A percentile compares a stretch with the other conserved stretches of the same genome.
Conservation (phyloP, 129 eudicot species). For the Flaveria linearis region DNA sequence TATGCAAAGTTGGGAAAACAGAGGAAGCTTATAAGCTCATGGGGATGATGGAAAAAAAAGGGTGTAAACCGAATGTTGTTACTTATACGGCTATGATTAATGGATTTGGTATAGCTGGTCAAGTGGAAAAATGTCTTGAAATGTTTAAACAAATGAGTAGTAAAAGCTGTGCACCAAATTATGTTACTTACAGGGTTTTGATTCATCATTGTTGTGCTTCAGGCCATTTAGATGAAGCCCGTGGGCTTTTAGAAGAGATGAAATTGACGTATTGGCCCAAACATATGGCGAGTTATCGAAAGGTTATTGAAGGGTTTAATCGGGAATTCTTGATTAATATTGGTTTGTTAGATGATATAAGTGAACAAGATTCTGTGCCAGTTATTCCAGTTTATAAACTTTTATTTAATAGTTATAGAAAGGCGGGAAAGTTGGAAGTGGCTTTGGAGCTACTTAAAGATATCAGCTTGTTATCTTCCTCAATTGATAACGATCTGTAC, state of each 20-base stretch:
- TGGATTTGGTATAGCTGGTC: constrained; percentile 75
- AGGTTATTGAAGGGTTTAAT: constrained; percentile 83
- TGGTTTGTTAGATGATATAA: constrained; percentile 62
- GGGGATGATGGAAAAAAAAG: constrained; percentile 94
- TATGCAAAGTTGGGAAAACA: constrained; percentile 80
- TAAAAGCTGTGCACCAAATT: constrained; percentile 89
- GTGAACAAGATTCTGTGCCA: constrained; percentile 45
- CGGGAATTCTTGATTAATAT: constrained; percentile 61
- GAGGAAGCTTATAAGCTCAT: constrained; percentile 86
- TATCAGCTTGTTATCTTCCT: constrained; percentile 37
- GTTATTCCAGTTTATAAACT: constrained; percentile 67
- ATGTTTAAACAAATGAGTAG: constrained; percentile 56
- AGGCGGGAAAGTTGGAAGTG: constrained; percentile 72
- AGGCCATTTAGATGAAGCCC: constrained; percentile 74
- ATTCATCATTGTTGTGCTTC: constrained; percentile 68
- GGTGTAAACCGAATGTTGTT: constrained; percentile 88
- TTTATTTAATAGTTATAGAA: constrained; percentile 64
- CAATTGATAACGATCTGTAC: constrained; percentile 36
- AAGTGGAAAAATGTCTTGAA: constrained; percentile 71
- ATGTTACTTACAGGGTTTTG: constrained; percentile 71
- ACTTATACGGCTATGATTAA: constrained; percentile 93
- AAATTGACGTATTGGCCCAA: constrained; percentile 87
- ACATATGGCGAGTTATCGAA: constrained; percentile 55
- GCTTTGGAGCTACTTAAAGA: constrained; percentile 71
- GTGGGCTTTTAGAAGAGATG: constrained; percentile 79